Conservation (phyloP, 495 filamentous ascomycete genomes). For the Podospora pseudoanserina region DNA sequence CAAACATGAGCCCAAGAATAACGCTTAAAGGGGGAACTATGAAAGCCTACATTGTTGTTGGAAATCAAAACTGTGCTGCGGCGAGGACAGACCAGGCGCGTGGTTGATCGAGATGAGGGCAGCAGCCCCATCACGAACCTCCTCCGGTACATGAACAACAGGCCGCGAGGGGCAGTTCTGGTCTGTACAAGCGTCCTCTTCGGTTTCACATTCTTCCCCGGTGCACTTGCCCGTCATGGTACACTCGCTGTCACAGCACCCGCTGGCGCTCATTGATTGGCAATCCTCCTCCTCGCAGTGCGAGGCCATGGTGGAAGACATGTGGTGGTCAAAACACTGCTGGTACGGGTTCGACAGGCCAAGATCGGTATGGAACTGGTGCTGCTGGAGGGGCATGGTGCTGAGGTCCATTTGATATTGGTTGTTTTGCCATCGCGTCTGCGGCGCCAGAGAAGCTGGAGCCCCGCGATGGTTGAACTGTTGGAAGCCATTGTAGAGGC, state of each 20-base stretch:
- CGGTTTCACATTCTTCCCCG: constrained; percentile 30
- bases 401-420: background rate
- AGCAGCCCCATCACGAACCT: constrained; percentile 29
- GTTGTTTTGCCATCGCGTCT: constrained; percentile 19
- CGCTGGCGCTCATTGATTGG: constrained; percentile 26
- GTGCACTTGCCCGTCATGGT: constrained; percentile 39
- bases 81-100: constrained; percentile 17
- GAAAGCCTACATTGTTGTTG: constrained; percentile 15
- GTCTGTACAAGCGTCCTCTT: constrained; percentile 34
- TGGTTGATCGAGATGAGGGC: constrained; percentile 38
- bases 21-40: background rate
- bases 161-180: constrained; percentile 31
- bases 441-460: constrained; percentile 9
- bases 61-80: constrained; percentile 14
- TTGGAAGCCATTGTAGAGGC: constrained; percentile 34
- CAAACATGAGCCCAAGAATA: constrained; percentile 10
- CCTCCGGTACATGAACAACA: constrained; percentile 19
- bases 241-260: constrained; percentile 37
- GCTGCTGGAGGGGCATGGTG: constrained; percentile 6
- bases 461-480: constrained; percentile 30
- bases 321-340: constrained; percentile 20
- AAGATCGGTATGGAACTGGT: constrained; percentile 18
- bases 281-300: constrained; percentile 31
- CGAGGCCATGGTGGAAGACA: constrained; percentile 5
- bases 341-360: constrained; percentile 12